Evolutionary conservation across 257 asterid species (phyloP), one percentile per base, ranked within the genome.

Genomic region (Rehmannia glutinosa): DNA sequence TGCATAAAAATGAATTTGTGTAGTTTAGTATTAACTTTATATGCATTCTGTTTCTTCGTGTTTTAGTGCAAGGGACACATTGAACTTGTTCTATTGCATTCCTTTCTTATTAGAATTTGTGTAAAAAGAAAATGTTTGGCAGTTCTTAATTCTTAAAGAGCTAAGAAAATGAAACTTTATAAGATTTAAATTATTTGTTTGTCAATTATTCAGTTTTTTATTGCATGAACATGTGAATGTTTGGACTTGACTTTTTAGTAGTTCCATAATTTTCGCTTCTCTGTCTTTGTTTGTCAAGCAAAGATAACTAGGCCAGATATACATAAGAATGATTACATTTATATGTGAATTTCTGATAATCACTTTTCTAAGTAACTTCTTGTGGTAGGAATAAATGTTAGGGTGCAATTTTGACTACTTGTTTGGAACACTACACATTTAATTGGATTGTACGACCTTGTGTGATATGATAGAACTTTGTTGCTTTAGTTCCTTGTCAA

Each of bases 21-120:
- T 75, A 71, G 7, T 33, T 67, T 21, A 35, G 64, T 43, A 30
- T 69, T 39, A 15, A 15, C 23, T 10, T 65, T 8, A 6, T 47
- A 8, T 23, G 25, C 21, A 32, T 68, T 43, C 32, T 61, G 28
- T 70, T 59, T 28, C 55, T 66, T 62, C 32, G 4, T 3, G 38
- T 36, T 70, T 65, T 33, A 45, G 23, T 33, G 66, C 15, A 52
- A 5, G 38, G 19, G 47, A 16, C 36, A 47, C 59, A n/a, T n/a
- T n/a, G 23, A 43, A n/a, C 57, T 46, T 13, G 47, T 19, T 36
- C 39, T 16, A 0, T 23, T 17, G 54, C n/a, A n/a, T 23, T 20
- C 15, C 4, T 28, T 9, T 8, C n/a, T 32, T 68, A 9, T 30
- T 30, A 11, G 10, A 38, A 43, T 11, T 59, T n/a, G 47, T 41